Percentiles rank a stretch among this genome's conserved stretches.
Evolutionary conservation across 257 asterid genomes (phyloP).

Genomic region (Petrea volubilis): DNA sequence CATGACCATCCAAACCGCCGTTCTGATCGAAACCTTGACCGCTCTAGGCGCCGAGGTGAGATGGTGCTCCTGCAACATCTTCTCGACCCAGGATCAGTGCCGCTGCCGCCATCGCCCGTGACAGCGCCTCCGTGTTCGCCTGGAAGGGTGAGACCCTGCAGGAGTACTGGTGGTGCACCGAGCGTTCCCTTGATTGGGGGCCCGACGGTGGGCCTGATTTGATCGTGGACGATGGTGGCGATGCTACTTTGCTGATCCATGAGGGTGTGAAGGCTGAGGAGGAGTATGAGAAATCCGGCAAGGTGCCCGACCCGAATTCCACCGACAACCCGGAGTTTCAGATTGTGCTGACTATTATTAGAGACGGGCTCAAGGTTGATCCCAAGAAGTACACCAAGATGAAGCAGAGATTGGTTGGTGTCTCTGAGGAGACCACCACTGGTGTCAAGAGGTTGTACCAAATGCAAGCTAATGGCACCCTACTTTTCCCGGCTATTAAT

Average conservation of each 20-base stretch:
- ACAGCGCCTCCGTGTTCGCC: constrained; percentile 88
- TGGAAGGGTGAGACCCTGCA: constrained; percentile 89
- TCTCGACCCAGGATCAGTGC: constrained; percentile 92
- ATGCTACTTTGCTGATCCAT: constrained; percentile 74
- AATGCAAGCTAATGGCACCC: constrained; percentile 77
- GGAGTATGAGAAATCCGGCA: constrained; percentile 58
- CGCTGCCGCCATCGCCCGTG: constrained; percentile 86
- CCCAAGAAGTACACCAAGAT: constrained; percentile 67
- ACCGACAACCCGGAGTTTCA: constrained; percentile 86
- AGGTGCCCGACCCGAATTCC: constrained; percentile 67
- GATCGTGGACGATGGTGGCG: constrained; percentile 92
- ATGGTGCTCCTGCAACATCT: constrained; percentile 92
- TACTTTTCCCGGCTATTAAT: constrained; percentile 82
- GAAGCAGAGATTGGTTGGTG: constrained; percentile 88
- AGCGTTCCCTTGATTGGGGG: constrained; percentile 90
- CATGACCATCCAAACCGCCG: constrained; percentile 92
- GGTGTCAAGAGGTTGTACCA: constrained; percentile 93
- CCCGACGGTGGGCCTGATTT: constrained; percentile 81
- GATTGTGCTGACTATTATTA: constrained; percentile 64
- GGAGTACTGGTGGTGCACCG: constrained; percentile 99
- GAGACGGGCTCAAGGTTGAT: constrained; percentile 67
- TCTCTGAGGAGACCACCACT: constrained; percentile 92
- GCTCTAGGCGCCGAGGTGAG: constrained; percentile 88
- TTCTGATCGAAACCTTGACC: constrained; percentile 72
- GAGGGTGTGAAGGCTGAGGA: constrained; percentile 93